Evolutionary conservation across 2,329 filamentous ascomycete genomes (phyloP), one percentile per base, ranked within the genome.

Genomic region (Phyllosticta paracitricarpa): DNA sequence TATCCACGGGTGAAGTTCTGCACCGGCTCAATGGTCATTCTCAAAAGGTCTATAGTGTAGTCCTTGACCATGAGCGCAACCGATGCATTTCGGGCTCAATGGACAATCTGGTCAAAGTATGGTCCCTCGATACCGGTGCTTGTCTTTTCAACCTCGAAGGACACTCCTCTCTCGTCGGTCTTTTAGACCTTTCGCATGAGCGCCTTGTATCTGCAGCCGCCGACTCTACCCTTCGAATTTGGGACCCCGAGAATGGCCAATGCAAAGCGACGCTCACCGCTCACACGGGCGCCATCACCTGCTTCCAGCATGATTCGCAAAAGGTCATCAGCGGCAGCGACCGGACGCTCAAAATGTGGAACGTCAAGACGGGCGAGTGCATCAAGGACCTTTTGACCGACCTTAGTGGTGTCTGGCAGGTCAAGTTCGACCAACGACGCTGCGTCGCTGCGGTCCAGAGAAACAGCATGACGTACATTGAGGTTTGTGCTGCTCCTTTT

Each of bases 281-380:
- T 0, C 94, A 99, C 70, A 97, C 93, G 0, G 94, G 93, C 40
- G 94, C 94, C 24, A 99, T 99, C 65, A 99, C 94, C 4, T 99
- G 94, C 74, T 99, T 99, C 75, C 94, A 99, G 75, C 94, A 99
- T 68, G 94, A 99, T 71, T 91, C 88, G 0, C 89, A 92, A 66
- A 99, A 99, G 72, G 92, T 99, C 35, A 96, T 99, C 62, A 96
- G 90, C 51, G 94, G 94, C 61, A 96, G 91, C 63, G 94, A 99
- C 73, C 87, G 93, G 69, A 97, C 91, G 3, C 80, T 99, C 65
- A 99, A 99, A 79, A 95, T 99, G 90, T 99, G 94, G 94, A 91
- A 99, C 70, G 89, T 97, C 57, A 85, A 86, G 68, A 96, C 88
- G 1, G 94, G 94, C 56, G 89, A 97, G 68, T 97, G 91, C 72